Conservation (phyloP, 768 basidiomycete species). For the Serendipita sp. region DNA sequence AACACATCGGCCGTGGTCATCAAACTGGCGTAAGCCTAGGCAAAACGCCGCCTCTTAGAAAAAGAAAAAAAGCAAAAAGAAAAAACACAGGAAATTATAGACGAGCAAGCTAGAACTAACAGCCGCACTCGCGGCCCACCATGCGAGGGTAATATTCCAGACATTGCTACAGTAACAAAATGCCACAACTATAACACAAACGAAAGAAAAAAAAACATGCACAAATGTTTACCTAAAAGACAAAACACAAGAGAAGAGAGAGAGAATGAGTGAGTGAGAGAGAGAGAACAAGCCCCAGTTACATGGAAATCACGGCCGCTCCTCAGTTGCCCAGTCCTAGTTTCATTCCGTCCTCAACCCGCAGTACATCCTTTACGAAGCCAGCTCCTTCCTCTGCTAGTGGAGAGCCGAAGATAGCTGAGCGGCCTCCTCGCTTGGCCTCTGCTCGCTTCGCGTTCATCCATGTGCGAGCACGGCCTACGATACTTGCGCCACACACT, state of each 20-base stretch:
- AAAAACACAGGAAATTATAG: no score
- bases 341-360: conserved; percentile 16
- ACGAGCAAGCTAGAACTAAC: not conserved
- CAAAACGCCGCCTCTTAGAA: no score
- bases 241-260: not conserved
- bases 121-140: not conserved
- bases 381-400: conserved; percentile 40
- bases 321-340: not conserved
- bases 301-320: no score
- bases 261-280: not conserved
- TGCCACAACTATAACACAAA: not conserved
- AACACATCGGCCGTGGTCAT: not conserved
- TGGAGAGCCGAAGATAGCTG: conserved; percentile 41
- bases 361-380: conserved; percentile 47
- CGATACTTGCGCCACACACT: conserved; percentile 45
- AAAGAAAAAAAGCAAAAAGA: no score
- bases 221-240: not conserved
- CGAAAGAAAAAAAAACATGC: no score
- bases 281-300: not conserved
- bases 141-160: no score
- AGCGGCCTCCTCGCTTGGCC: conserved; percentile 12
- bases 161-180: not conserved
- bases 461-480: conserved; percentile 39
- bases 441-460: conserved; percentile 38
- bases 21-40: not conserved